A percentile compares a stretch with the other conserved stretches of the same genome.
These are phyloP conservation scores for Epichloe sp. DNA, from an alignment of 2,329 filamentous ascomycete species.

Conservation along the genomic window DNA sequence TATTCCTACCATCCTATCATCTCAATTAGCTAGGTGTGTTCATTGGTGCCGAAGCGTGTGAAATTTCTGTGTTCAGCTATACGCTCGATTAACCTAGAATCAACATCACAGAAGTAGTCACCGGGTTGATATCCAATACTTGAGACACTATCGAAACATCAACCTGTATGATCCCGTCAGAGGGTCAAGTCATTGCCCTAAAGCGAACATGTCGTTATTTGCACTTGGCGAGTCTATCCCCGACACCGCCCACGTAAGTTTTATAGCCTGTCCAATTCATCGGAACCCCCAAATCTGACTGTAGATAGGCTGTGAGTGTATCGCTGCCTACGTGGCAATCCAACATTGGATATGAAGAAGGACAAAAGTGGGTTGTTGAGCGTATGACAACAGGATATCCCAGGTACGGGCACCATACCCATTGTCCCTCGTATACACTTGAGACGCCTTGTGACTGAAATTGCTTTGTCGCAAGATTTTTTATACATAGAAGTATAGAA, in stretches of 20 bases:
- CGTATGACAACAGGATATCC: constrained; percentile 89
- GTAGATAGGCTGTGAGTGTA: constrained; percentile 73
- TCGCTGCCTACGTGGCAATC: constrained; percentile 87
- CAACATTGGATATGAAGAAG: constrained; percentile 91
- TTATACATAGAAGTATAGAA: constrained; percentile 73
- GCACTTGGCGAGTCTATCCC: constrained; percentile 59
- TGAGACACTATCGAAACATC: too few species aligned
- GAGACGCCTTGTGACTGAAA: background rate
- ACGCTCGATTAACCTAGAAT: too few species aligned
- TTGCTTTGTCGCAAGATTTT: constrained; percentile 53
- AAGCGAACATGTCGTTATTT: constrained; percentile 32
- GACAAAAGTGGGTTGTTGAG: constrained; percentile 69
- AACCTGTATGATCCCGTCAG: too few species aligned
- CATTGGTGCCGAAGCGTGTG: too few species aligned
- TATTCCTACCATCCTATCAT: too few species aligned
- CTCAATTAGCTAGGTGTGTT: too few species aligned
- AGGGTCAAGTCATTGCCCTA: too few species aligned
- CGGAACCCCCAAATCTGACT: background rate
- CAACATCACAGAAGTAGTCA: too few species aligned
- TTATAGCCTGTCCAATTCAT: background rate
- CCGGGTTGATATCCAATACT: too few species aligned
- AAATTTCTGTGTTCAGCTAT: too few species aligned
- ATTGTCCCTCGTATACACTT: background rate
- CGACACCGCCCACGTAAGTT: constrained; percentile 63
- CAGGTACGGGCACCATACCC: constrained; percentile 36